Base-by-base conservation (phyloP, 176 grass and related monocot genomes). In the Raddia distichophylla region DNA sequence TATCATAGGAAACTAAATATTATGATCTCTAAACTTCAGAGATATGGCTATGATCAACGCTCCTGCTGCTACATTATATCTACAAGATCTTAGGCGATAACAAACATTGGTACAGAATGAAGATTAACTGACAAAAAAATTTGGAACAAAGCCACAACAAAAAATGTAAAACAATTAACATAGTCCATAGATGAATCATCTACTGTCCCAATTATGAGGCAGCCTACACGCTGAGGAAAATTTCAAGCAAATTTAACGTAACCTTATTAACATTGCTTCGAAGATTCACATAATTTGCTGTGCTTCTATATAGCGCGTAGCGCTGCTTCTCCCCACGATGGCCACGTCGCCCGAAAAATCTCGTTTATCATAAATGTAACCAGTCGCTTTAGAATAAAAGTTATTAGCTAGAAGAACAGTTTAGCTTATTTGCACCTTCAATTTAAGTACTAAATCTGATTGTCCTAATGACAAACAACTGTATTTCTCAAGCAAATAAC, bases 151-250 rank as follows among this genome's bases (percentile, higher is more conserved):
- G 9, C 2, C 59, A 7, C 13, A 32, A 2, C 44, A 42, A 35
- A 65, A 35, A 66, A 80, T 49, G 53, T 75, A 54, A 12, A 12
- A 15, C 60, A 84, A 16, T 51, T 74, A 53, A 5, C 70, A 87
- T 76, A 45, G n/a, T 6, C n/a, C 18, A 72, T 20, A 27, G 56
- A 57, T 60, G n/a, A 71, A 61, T 43, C 4, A 81, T 61, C 10
- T 14, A 50, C 7, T 50, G 55, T 35, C 22, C 22, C 71, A 55
- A n/a, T 18, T 56, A 74, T 74, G 22, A 56, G 32, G 57, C 57
- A 4, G 42, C 7, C 7, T 17, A 76, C 16, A 22, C 48, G 7
- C 20, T 48, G 54, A 51, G 46, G 12, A 49, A 69, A 20, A 77
- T 64, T 82, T 22, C 37, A 82, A 64, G 17, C 10, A 4, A 46